Evolutionary conservation across 2,329 filamentous ascomycete genomes (phyloP).

Genomic region (Blastomyces gilchristii): DNA sequence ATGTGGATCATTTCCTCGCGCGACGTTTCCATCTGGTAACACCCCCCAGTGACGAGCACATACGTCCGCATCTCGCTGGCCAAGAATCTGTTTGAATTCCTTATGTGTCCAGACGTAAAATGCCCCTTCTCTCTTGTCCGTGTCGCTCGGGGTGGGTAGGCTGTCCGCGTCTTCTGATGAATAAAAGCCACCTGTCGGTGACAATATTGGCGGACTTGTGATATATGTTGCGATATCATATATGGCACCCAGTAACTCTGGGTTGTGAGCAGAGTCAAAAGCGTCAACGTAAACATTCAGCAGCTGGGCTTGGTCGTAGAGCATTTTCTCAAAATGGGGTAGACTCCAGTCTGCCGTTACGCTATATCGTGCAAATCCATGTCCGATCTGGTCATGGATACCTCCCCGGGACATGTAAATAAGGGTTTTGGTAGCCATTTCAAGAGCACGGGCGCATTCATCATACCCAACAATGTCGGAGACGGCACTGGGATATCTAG

Average conservation of each 20-base stretch:
- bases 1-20: slow-evolving; percentile 70
- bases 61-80: slow-evolving; percentile 57
- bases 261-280: slow-evolving; percentile 58
- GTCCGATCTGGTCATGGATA: slow-evolving; percentile 64
- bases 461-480: slow-evolving; percentile 76
- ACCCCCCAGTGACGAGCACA: slow-evolving; percentile 80
- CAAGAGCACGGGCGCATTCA: slow-evolving; percentile 61
- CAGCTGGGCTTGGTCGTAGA: slow-evolving; percentile 83
- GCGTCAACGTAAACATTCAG: slow-evolving; percentile 77
- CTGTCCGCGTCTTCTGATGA: slow-evolving; percentile 90
- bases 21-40: slow-evolving; percentile 73
- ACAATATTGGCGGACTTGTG: slow-evolving; percentile 57
- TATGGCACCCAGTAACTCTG: slow-evolving; percentile 66
- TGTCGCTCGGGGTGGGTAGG: slow-evolving; percentile 59
- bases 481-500: slow-evolving; percentile 60
- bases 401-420: slow-evolving; percentile 64
- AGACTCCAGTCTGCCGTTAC: slow-evolving; percentile 87
- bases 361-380: slow-evolving; percentile 75
- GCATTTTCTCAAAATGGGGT: slow-evolving; percentile 95
- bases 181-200: slow-evolving; percentile 63
- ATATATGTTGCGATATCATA: slow-evolving; percentile 83
- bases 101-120: slow-evolving; percentile 91
- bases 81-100: slow-evolving; percentile 70
- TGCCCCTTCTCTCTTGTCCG: slow-evolving; percentile 77
- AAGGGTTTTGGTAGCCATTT: slow-evolving; percentile 73